phyloP scores from a whole-genome alignment of 1,139 yeast genomes.

The Meyerozyma carpophila region DNA sequence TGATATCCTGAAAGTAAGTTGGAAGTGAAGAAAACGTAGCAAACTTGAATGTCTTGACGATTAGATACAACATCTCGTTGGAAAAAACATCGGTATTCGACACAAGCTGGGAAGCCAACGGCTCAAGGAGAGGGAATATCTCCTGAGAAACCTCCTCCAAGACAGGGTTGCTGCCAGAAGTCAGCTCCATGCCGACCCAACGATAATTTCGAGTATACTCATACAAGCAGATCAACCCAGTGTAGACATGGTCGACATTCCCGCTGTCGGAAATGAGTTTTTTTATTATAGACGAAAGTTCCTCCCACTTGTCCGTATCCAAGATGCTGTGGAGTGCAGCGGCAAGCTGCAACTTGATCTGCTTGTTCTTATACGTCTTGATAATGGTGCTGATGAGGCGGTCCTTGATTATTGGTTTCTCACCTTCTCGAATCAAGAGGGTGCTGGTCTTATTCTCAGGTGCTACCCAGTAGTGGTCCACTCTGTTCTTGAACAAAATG shows the following conservation, averaged over 20 bases:
- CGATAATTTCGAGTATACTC: slow-evolving; percentile 56
- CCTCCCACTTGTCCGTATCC: slow-evolving; percentile 42
- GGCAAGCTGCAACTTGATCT: slow-evolving; percentile 35
- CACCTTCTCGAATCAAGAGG: slow-evolving; percentile 36
- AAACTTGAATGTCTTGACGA: slow-evolving; percentile 62
- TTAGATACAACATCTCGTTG: slow-evolving; percentile 56
- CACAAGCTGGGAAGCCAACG: slow-evolving; percentile 37
- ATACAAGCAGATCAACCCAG: slow-evolving; percentile 53
- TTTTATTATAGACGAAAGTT: slow-evolving; percentile 28
- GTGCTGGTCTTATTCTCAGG: slow-evolving; percentile 32
- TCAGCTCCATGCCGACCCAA: slow-evolving; percentile 40
- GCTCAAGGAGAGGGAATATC: slow-evolving; percentile 54
- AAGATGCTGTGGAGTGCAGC: slow-evolving; percentile 40
- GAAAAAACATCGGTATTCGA: slow-evolving; percentile 24
- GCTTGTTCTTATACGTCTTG: slow-evolving; percentile 28
- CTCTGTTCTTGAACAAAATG: slow-evolving; percentile 62
- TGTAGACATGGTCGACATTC: slow-evolving; percentile 48
- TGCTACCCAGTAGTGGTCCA: slow-evolving; percentile 50
- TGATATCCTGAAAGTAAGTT: slow-evolving; percentile 46
- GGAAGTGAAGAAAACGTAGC: slow-evolving; percentile 55
- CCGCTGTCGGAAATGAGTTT: slow-evolving; percentile 40
- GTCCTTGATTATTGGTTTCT: slow-evolving; percentile 48
- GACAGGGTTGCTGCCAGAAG: slow-evolving; percentile 26
- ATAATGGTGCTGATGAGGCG: slow-evolving; percentile 44
- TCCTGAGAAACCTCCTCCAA: slow-evolving; percentile 45